These are phyloP conservation scores for Coemansia sp. DNA, from an alignment of 192 early-diverging fungal genomes.

Conservation along the genomic window DNA sequence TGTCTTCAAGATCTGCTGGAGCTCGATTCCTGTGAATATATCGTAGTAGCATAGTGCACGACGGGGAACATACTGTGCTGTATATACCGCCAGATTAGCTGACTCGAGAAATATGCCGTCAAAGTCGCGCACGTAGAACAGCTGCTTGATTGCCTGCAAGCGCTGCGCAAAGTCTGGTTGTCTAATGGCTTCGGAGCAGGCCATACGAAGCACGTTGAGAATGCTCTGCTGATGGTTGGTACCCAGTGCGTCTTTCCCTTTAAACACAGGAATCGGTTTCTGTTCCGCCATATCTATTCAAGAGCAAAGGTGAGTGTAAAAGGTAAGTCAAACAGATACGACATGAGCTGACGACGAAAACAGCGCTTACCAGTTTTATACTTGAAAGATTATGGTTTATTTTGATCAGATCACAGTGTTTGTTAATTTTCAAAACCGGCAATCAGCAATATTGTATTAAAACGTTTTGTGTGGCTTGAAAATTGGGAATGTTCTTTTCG, in stretches of 20 bases:
- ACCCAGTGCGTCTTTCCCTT: conserved; percentile 4
- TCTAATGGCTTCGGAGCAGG: conserved; percentile 58
- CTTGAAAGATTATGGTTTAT: conserved; percentile 60
- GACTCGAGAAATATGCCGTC: conserved; percentile 76
- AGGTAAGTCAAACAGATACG: too few relatives aligned
- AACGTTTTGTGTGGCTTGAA: too few relatives aligned
- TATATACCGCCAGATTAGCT: conserved; percentile 72
- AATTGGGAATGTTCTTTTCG: too few relatives aligned
- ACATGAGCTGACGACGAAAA: too few relatives aligned
- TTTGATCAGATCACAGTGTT: neutral
- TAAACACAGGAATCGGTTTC: neutral
- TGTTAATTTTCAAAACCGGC: too few relatives aligned
- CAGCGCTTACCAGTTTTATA: too few relatives aligned
- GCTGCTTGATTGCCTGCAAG: conserved; percentile 73
- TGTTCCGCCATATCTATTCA: neutral
- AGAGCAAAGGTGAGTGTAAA: too few relatives aligned
- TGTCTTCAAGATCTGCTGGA: conserved; percentile 53
- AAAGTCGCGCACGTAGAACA: conserved; percentile 82
- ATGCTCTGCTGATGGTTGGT: conserved; percentile 52
- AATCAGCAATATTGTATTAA: too few relatives aligned
- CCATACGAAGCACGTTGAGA: conserved; percentile 61
- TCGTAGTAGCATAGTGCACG: conserved; percentile 84
- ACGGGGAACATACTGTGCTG: conserved; percentile 82
- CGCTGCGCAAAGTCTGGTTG: conserved; percentile 59
- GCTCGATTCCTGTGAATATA: conserved; percentile 54